Conservation (phyloP, 805 yeast species). For the Candida nonsorbophila region DNA sequence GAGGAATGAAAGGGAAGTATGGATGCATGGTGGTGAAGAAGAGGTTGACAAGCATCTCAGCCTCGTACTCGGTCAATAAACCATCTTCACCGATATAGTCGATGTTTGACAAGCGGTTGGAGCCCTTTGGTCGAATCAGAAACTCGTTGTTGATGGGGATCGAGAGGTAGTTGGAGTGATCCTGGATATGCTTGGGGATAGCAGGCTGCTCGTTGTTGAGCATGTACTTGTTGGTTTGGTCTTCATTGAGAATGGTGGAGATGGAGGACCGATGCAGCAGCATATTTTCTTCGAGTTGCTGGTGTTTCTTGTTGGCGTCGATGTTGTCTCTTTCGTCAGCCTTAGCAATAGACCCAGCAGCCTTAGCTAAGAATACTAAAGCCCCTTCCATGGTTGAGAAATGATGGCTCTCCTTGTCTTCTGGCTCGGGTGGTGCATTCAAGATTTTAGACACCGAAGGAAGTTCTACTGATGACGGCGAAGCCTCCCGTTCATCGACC, state of each 20-base stretch:
- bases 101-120: constrained; percentile 48
- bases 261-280: background rate
- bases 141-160: constrained; percentile 12
- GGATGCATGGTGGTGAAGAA: constrained; percentile 84
- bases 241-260: background rate
- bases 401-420: constrained; percentile 9
- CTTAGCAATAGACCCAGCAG: constrained; percentile 71
- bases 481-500: constrained; percentile 17
- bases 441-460: constrained; percentile 13
- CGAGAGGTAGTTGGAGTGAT: constrained; percentile 9
- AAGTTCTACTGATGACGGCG: constrained; percentile 1
- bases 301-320: constrained; percentile 46
- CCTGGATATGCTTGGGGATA: constrained; percentile 12
- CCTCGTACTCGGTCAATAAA: constrained; percentile 59
- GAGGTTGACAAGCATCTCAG: constrained; percentile 48
- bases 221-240: background rate
- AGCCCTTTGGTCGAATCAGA: constrained; percentile 44
- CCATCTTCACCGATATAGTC: constrained; percentile 55
- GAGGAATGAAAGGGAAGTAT: constrained; percentile 82
- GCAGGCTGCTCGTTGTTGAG: constrained; percentile 1
- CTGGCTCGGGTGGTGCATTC: constrained; percentile 4
- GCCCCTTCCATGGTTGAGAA: constrained; percentile 53
- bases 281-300: constrained; percentile 33
- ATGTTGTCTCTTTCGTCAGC: constrained; percentile 62
- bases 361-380: constrained; percentile 65